Percentiles rank a stretch among this genome's conserved stretches.
Conservation (phyloP, 768 basidiomycete genomes). For the Termitomyces sp. region DNA sequence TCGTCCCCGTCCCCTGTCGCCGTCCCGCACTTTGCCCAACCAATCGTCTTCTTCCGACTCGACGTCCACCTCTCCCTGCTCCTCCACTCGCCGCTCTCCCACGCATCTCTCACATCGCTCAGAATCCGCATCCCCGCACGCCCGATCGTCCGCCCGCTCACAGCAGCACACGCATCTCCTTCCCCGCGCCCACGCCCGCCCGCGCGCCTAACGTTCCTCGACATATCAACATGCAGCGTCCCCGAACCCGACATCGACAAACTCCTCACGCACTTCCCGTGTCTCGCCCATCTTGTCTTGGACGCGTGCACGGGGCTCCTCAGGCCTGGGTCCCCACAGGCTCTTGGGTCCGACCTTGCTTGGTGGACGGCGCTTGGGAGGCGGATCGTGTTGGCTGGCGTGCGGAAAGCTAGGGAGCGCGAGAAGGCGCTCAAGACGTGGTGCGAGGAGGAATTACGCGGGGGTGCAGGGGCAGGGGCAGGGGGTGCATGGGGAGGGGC, state of each 20-base stretch:
- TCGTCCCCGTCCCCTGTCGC: constrained; percentile 21
- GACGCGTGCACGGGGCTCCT: constrained; percentile 61
- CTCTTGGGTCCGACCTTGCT: background rate
- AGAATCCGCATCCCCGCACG: constrained; percentile 71
- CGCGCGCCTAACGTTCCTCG: constrained; percentile 38
- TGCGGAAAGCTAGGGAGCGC: constrained; percentile 55
- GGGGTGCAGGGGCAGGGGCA: too few relatives aligned
- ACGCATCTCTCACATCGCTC: constrained; percentile 50
- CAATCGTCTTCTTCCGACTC: constrained; percentile 79
- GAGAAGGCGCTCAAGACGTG: constrained; percentile 58
- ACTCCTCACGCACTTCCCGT: constrained; percentile 44
- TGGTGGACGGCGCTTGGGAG: constrained; percentile 12
- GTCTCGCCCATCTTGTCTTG: constrained; percentile 60
- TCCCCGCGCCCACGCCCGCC: too few relatives aligned
- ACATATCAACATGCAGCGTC: constrained; percentile 70
- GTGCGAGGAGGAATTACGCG: constrained; percentile 28
- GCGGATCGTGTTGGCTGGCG: constrained; percentile 54
- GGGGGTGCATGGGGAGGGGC: too few relatives aligned
- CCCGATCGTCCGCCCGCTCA: constrained; percentile 42
- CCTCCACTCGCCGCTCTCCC: constrained; percentile 37
- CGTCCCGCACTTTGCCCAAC: constrained; percentile 66
- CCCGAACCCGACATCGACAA: constrained; percentile 47
- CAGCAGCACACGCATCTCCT: background rate
- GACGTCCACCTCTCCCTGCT: constrained; percentile 44
- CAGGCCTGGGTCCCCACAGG: constrained; percentile 45